phyloP scores from a whole-genome alignment of 2,329 filamentous ascomycete species.

The Pseudogymnoascus sp. region DNA sequence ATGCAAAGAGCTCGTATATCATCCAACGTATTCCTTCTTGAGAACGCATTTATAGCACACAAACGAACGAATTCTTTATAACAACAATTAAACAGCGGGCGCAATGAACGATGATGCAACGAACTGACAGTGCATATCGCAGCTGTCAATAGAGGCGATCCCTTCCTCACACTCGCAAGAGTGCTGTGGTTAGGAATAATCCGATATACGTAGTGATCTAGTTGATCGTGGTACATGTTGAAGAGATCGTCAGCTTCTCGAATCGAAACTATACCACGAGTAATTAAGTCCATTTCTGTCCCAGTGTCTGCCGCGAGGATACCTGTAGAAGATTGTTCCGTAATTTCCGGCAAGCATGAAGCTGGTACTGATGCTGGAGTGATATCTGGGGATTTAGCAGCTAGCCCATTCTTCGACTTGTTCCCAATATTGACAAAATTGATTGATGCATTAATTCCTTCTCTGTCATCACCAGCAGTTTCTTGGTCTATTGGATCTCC shows the following conservation, averaged over 20 bases:
- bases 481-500: slow-evolving; percentile 11
- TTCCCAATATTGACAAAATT: not conserved
- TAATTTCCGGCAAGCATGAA: not conserved
- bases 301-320: not conserved
- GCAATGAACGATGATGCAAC: slow-evolving; percentile 12
- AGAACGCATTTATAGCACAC: slow-evolving; percentile 11
- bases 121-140: slow-evolving; percentile 30
- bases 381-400: not conserved
- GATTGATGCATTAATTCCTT: not conserved
- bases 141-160: slow-evolving; percentile 27
- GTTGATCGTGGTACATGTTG: slow-evolving; percentile 25
- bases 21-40: slow-evolving; percentile 18
- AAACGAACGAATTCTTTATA: slow-evolving; percentile 14
- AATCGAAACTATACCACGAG: slow-evolving; percentile 20
- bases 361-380: not conserved
- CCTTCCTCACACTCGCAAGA: slow-evolving; percentile 21
- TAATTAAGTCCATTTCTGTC: slow-evolving; percentile 21
- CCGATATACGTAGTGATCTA: slow-evolving; percentile 27
- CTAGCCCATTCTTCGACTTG: not conserved
- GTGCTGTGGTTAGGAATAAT: slow-evolving; percentile 25
- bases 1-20: slow-evolving; percentile 29
- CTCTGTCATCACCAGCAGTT: slow-evolving; percentile 1
- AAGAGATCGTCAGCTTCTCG: slow-evolving; percentile 24
- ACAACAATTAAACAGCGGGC: slow-evolving; percentile 12
- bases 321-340: not conserved